Evolutionary conservation across 805 yeast species (phyloP), one percentile per base, ranked within the genome.

Genomic region (Metschnikowia similis): DNA sequence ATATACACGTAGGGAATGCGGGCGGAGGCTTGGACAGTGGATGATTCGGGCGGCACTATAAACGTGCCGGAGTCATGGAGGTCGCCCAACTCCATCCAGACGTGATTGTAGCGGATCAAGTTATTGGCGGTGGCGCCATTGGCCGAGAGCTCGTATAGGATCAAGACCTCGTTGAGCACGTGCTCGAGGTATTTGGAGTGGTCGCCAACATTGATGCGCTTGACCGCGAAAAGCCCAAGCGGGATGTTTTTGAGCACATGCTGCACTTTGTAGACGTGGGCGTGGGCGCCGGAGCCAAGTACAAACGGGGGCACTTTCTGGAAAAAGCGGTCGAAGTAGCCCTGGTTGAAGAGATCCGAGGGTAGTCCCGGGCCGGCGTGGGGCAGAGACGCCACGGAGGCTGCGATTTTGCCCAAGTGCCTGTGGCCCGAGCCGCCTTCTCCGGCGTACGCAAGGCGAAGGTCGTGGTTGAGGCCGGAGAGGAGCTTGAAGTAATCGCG

Each of bases 31-130:
- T 8, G 34, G 6, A n/a, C n/a, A 13, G 13, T 17, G 29, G 27
- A 27, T 2, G 32, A 29, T 10, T 44, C 45, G 4, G 55, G 47
- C 8, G 52, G 52, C 7, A 70, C 41, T 34, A 67, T 54, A 41
- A 59, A 66, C 0, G 72, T 57, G 13, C 53, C 47, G 68, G 37
- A 85, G 75, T 49, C 84, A 69, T 58, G 74, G 65, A 34, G 85
- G 81, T 66, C 67, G 2, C 46, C 86, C 59, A 84, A 73, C 61
- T 90, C 97, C 31, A 90, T 65, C 97, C 97, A 90, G 27, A 89
- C 96, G 66, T 90, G 97, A 61, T 90, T 89, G 62, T 90, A 90
- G 17, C 86, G 80, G 28, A 90, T 88, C 56, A 90, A 74, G 63
- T 89, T 86, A 50, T 69, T 66, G 42, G 69, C 74, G 43, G 41